These are phyloP conservation scores for Westerdykella sp. DNA, from an alignment of 2,329 filamentous ascomycete species.

Conservation along the genomic window DNA sequence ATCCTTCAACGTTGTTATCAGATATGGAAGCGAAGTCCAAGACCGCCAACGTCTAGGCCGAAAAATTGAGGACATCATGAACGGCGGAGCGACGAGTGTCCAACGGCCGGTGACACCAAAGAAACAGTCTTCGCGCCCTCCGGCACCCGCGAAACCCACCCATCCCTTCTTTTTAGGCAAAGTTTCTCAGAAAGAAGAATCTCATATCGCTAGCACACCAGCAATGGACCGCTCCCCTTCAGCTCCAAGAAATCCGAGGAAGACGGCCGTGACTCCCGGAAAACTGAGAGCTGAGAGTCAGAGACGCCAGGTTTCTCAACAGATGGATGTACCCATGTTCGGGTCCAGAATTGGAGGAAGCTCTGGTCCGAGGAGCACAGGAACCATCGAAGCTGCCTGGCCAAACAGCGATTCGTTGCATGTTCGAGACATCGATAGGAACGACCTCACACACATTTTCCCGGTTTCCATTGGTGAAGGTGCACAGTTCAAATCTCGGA, in stretches of 20 bases:
- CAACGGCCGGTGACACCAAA: constrained; percentile 14
- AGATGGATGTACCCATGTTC: constrained; percentile 11
- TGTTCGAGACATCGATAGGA: constrained; percentile 15
- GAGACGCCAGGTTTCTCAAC: constrained; percentile 11
- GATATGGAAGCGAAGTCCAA: constrained; percentile 51
- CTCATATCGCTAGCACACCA: constrained; percentile 11
- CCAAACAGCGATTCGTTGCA: constrained; percentile 56
- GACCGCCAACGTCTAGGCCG: constrained; percentile 49
- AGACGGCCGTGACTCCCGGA: constrained; percentile 43
- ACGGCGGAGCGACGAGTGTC: constrained; percentile 21
- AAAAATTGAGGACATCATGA: constrained; percentile 59
- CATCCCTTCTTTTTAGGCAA: constrained; percentile 68
- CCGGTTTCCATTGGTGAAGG: background rate
- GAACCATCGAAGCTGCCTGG: constrained; percentile 63
- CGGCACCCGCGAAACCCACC: constrained; percentile 42
- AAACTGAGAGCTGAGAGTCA: constrained; percentile 38
- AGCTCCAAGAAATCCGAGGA: constrained; percentile 26
- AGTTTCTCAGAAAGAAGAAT: constrained; percentile 21
- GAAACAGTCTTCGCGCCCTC: constrained; percentile 22
- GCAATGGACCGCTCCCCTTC: constrained; percentile 10
- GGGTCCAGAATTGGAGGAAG: constrained; percentile 14
- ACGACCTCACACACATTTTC: background rate
- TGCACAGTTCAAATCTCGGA: constrained; percentile 11
- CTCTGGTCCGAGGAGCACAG: constrained; percentile 54
- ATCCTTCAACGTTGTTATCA: constrained; percentile 36